Conservation (phyloP, 2,329 filamentous ascomycete genomes). For the Neophaeococcomyces aloes region DNA sequence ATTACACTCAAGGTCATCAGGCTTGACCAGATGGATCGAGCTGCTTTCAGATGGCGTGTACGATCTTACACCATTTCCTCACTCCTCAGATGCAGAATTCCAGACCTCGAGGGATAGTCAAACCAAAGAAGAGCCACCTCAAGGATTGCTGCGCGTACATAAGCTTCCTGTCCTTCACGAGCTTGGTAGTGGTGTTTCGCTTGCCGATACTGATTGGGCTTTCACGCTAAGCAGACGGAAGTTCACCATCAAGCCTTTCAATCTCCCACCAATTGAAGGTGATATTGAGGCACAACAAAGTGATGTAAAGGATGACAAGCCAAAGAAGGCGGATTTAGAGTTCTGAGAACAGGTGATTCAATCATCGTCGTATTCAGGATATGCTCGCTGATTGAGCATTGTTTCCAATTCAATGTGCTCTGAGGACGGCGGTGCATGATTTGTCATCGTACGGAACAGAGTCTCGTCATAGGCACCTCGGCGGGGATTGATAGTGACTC, state of each 20-base stretch:
- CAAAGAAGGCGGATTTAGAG: conserved; percentile 60
- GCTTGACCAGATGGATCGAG: conserved; percentile 77
- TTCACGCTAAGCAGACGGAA: conserved; percentile 79
- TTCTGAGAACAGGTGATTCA: conserved; percentile 44
- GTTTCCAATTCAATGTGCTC: conserved; percentile 55
- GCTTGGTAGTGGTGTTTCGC: conserved; percentile 63
- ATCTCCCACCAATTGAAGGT: conserved; percentile 73
- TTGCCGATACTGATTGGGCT: conserved; percentile 72
- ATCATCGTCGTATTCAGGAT: conserved; percentile 23
- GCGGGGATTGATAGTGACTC: conserved; percentile 34
- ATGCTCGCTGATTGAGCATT: conserved; percentile 40
- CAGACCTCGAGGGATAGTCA: conserved; percentile 20
- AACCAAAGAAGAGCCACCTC: conserved; percentile 62
- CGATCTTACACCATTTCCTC: conserved; percentile 67
- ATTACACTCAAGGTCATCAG: conserved; percentile 64
- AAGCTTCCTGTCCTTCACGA: conserved; percentile 77
- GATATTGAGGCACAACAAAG: conserved; percentile 53
- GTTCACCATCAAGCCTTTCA: conserved; percentile 78
- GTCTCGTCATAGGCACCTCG: conserved; percentile 43
- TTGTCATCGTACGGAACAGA: conserved; percentile 48
- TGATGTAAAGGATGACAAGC: conserved; percentile 34
- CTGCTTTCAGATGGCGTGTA: conserved; percentile 73
- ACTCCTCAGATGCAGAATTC: conserved; percentile 39
- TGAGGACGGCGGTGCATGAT: conserved; percentile 43
- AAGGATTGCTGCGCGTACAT: conserved; percentile 77